These are phyloP conservation scores for Cenchrus americanus DNA, from an alignment of 176 grass and related monocot species.

Conservation along the genomic window DNA sequence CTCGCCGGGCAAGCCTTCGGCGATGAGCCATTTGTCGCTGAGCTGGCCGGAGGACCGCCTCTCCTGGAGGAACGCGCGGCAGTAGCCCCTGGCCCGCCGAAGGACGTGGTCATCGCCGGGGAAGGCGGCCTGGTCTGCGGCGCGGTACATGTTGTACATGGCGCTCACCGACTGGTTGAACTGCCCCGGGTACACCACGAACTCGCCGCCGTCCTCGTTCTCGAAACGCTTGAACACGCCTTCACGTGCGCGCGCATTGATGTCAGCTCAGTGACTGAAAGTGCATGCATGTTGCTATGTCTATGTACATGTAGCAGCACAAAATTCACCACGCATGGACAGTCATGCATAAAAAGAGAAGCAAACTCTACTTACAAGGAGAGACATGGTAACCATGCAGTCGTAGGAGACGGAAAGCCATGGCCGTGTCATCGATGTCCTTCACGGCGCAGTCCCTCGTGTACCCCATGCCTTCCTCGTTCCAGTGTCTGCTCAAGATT, in stretches of 20 bases:
- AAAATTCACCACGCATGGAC: too few relatives aligned
- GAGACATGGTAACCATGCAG: slow-evolving; percentile 52
- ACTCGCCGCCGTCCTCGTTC: slow-evolving; percentile 41
- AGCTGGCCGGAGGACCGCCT: slow-evolving; percentile 44
- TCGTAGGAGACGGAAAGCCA: slow-evolving; percentile 63
- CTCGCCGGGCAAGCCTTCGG: slow-evolving; percentile 60
- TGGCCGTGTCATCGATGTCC: slow-evolving; percentile 65
- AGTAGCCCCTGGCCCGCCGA: not conserved
- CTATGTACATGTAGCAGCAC: too few relatives aligned
- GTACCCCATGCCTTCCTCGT: slow-evolving; percentile 21
- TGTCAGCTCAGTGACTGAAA: too few relatives aligned
- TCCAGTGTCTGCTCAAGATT: slow-evolving; percentile 35
- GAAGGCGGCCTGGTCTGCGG: slow-evolving; percentile 40
- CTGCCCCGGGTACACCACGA: slow-evolving; percentile 40
- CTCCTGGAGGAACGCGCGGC: slow-evolving; percentile 36
- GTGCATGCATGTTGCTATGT: too few relatives aligned
- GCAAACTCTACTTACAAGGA: not conserved
- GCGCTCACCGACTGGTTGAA: slow-evolving; percentile 33
- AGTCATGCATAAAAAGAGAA: too few relatives aligned
- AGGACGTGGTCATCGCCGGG: slow-evolving; percentile 16
- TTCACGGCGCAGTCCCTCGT: not conserved
- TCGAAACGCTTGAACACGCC: slow-evolving; percentile 52
- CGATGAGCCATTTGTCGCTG: slow-evolving; percentile 69
- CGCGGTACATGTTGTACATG: slow-evolving; percentile 56
- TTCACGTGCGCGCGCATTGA: not conserved